These are phyloP conservation scores for Populus simonii DNA, from an alignment of 345 rosid species.

Conservation along the genomic window DNA sequence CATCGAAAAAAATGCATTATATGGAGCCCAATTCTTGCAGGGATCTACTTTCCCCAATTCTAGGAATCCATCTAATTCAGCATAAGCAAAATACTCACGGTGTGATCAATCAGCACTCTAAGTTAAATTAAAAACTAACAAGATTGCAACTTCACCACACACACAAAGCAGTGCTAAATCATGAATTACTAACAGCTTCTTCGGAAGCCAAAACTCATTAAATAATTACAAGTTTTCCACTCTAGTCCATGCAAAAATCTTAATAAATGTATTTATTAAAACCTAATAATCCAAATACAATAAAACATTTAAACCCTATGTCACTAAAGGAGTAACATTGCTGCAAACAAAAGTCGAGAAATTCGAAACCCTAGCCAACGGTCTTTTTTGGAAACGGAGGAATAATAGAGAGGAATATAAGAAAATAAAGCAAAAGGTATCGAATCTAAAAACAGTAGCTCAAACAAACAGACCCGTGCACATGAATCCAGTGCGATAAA, in stretches of 20 bases:
- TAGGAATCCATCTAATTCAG: too few species aligned
- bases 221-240: not conserved
- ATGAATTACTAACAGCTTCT: not conserved
- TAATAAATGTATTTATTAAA: not conserved
- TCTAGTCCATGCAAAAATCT: not conserved
- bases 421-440: not conserved
- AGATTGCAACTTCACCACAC: too few species aligned
- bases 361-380: constrained; percentile 14
- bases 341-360: not conserved
- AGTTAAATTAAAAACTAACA: too few species aligned
- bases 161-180: not conserved
- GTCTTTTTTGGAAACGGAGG: not conserved
- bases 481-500: not conserved
- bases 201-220: not conserved
- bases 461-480: not conserved
- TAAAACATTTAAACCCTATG: not conserved
- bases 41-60: too few species aligned
- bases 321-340: not conserved
- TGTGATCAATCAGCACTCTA: not conserved
- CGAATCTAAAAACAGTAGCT: not conserved
- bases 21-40: too few species aligned
- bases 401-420: not conserved
- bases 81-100: not conserved
- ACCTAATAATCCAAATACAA: not conserved
- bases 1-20: too few species aligned